phyloP scores from a whole-genome alignment of 2,329 filamentous ascomycete species.

The Colletotrichum cordylinicola region DNA sequence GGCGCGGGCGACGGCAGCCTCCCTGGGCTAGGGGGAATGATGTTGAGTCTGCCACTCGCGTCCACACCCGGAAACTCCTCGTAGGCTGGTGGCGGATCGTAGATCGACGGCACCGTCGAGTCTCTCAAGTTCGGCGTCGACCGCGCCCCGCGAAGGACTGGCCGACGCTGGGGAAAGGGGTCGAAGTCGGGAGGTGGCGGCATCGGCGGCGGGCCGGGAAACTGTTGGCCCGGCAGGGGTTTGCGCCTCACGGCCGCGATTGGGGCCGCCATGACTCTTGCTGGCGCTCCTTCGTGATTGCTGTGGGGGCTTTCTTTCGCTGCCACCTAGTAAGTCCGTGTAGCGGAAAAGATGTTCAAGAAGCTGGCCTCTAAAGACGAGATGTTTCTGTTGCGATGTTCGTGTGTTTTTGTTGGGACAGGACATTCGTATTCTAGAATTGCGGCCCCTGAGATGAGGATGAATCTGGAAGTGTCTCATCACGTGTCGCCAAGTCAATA shows the following conservation, averaged over 20 bases:
- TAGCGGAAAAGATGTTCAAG: neutral
- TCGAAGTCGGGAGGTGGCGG: slow-evolving; percentile 18
- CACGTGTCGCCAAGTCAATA: slow-evolving; percentile 21
- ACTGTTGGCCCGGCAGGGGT: slow-evolving; percentile 11
- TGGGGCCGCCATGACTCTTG: slow-evolving; percentile 13
- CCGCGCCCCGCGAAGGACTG: slow-evolving; percentile 1
- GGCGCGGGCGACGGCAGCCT: neutral
- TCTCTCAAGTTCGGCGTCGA: slow-evolving; percentile 19
- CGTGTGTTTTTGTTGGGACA: neutral
- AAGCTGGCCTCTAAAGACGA: rapidly evolving
- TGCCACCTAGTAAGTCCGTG: neutral
- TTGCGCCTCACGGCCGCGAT: slow-evolving; percentile 7
- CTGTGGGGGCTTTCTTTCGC: neutral
- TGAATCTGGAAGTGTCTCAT: slow-evolving; percentile 23
- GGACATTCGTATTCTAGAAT: neutral
- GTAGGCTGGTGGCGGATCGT: slow-evolving; percentile 6
- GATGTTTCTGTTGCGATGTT: neutral
- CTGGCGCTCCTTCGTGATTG: neutral
- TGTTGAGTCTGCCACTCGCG: neutral
- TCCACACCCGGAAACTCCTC: slow-evolving; percentile 16
- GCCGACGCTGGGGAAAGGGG: slow-evolving; percentile 9
- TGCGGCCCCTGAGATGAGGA: neutral
- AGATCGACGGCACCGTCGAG: neutral
- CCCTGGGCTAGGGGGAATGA: neutral
- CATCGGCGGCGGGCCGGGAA: slow-evolving; percentile 12